Evolutionary conservation across 495 filamentous ascomycete species (phyloP).

Genomic region (Hypoxylon lenormandii): DNA sequence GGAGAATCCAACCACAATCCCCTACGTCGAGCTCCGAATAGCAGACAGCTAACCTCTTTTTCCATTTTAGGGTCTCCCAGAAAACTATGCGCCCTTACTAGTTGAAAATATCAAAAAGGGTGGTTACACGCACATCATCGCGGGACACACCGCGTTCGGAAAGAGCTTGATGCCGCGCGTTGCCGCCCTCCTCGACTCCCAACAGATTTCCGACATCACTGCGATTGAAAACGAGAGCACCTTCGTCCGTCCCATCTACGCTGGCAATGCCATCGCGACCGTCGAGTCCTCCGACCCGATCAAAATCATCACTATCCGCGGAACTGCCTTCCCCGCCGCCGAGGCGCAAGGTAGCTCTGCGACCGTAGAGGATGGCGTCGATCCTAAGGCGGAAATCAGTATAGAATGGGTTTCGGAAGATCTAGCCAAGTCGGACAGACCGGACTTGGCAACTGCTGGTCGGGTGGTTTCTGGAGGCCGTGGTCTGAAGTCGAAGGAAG

Average conservation of each 20-base stretch:
- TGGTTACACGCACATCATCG: constrained; percentile 88
- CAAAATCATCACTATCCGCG: constrained; percentile 91
- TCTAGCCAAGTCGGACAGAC: constrained; percentile 89
- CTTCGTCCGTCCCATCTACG: constrained; percentile 96
- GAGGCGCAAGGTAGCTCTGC: constrained; percentile 67
- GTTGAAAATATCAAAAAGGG: constrained; percentile 96
- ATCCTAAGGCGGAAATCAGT: constrained; percentile 75
- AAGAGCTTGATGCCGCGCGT: constrained; percentile 96
- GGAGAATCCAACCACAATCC: background rate
- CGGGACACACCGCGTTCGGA: constrained; percentile 93
- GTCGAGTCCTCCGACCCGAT: constrained; percentile 87
- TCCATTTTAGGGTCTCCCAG: constrained; percentile 78
- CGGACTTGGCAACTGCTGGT: constrained; percentile 88
- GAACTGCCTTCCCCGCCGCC: constrained; percentile 83
- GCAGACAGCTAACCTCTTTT: constrained; percentile 4
- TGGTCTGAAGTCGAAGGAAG: constrained; percentile 95
- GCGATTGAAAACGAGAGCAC: constrained; percentile 89
- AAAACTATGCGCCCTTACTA: constrained; percentile 93
- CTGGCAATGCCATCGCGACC: constrained; percentile 96
- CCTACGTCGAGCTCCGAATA: background rate
- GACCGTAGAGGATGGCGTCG: constrained; percentile 72
- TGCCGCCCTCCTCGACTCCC: constrained; percentile 90
- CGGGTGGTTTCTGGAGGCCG: constrained; percentile 94
- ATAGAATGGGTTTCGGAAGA: constrained; percentile 95
- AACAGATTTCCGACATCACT: constrained; percentile 93